These are phyloP conservation scores for Hanseniaspora lachancei DNA, from an alignment of 805 yeast species.

Conservation along the genomic window DNA sequence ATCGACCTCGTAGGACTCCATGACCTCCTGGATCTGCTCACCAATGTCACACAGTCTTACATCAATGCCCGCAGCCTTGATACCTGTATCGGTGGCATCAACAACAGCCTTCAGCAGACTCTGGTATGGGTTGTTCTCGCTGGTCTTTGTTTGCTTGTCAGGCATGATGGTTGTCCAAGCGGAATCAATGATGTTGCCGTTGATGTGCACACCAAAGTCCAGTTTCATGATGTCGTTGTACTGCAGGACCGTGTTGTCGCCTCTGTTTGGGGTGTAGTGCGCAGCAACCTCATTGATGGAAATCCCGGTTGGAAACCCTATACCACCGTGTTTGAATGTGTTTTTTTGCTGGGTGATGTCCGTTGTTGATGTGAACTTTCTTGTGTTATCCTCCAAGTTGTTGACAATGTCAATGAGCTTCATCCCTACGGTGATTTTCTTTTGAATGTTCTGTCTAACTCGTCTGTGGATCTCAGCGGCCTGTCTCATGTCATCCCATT, in stretches of 20 bases:
- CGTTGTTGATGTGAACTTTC: constrained; percentile 55
- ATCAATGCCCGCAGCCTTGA: constrained; percentile 87
- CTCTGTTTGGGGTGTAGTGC: constrained; percentile 93
- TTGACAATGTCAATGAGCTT: constrained; percentile 81
- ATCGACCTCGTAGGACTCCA: constrained; percentile 93
- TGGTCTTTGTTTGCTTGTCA: constrained; percentile 8
- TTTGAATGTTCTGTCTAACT: constrained; percentile 68
- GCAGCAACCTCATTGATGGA: constrained; percentile 92
- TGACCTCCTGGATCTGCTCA: constrained; percentile 87
- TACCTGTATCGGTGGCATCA: constrained; percentile 89
- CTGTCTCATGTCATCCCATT: constrained; percentile 79
- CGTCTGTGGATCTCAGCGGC: constrained; percentile 94
- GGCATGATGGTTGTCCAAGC: constrained; percentile 81
- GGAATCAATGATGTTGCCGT: constrained; percentile 86
- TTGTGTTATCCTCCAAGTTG: constrained; percentile 69
- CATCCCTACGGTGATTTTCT: constrained; percentile 79
- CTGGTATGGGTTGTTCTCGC: constrained; percentile 59
- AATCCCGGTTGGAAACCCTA: constrained; percentile 97
- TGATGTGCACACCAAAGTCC: constrained; percentile 91
- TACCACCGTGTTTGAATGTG: constrained; percentile 48
- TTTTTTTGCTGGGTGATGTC: constrained; percentile 38
- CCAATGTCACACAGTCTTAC: constrained; percentile 92
- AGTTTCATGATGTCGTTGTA: constrained; percentile 93
- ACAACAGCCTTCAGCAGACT: constrained; percentile 68
- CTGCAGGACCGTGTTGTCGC: constrained; percentile 67